A percentile compares a stretch with the other conserved stretches of the same genome.
Conservation (phyloP, 2,329 filamentous ascomycete species). For the Diaporthe aspalathi region DNA sequence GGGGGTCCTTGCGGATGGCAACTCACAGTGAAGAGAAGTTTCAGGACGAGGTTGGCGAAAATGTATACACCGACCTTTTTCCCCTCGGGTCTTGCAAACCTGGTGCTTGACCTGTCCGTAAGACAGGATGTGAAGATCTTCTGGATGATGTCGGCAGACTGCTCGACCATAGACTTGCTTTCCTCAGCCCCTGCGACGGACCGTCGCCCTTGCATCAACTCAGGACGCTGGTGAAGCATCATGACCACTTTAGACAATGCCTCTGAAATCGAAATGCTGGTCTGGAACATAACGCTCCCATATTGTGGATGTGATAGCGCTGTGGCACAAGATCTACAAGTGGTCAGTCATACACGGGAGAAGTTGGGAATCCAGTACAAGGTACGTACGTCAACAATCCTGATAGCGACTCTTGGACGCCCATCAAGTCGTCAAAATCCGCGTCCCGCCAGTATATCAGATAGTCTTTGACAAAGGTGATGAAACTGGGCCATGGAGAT, state of each 20-base stretch:
- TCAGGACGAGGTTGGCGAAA: slow-evolving; percentile 90
- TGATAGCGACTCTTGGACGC: slow-evolving; percentile 80
- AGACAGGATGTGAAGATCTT: slow-evolving; percentile 92
- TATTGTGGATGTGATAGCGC: slow-evolving; percentile 83
- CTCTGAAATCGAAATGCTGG: slow-evolving; percentile 83
- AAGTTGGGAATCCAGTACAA: slow-evolving; percentile 37
- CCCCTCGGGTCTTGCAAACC: slow-evolving; percentile 78
- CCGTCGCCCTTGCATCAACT: slow-evolving; percentile 75
- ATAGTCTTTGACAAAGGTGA: slow-evolving; percentile 84
- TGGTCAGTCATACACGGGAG: slow-evolving; percentile 4
- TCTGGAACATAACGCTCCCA: slow-evolving; percentile 84
- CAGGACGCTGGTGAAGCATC: slow-evolving; percentile 82
- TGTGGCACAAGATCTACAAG: slow-evolving; percentile 78
- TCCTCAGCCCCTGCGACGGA: slow-evolving; percentile 71
- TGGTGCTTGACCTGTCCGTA: slow-evolving; percentile 78
- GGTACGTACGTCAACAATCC: slow-evolving; percentile 76
- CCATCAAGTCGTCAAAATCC: slow-evolving; percentile 78
- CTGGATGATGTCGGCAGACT: slow-evolving; percentile 88
- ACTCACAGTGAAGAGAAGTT: slow-evolving; percentile 83
- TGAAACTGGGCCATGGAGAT: slow-evolving; percentile 80
- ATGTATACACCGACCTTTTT: slow-evolving; percentile 91
- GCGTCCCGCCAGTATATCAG: slow-evolving; percentile 84
- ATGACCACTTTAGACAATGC: slow-evolving; percentile 86
- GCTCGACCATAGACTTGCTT: slow-evolving; percentile 84
- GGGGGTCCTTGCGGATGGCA: not conserved